Evolutionary conservation across 352 stramenopile species (phyloP).

Genomic region (Phytophthora pini): DNA sequence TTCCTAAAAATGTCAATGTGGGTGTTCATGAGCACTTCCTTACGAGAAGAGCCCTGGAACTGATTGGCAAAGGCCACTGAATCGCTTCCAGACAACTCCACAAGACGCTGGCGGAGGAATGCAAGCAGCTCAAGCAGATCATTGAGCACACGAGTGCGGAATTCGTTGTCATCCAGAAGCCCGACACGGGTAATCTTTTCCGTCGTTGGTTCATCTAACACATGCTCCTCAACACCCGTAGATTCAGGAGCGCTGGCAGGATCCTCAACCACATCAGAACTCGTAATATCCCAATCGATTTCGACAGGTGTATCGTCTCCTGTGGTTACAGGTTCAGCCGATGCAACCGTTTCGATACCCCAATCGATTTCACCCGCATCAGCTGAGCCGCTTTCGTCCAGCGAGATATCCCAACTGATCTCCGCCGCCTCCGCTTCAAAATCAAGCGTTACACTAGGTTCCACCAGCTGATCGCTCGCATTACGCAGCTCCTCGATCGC

Average conservation of each 20-base stretch:
- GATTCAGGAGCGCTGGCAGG: conserved; percentile 7
- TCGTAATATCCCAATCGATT: conserved; percentile 85
- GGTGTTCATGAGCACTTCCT: conserved; percentile 7
- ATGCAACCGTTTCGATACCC: conserved; percentile 59
- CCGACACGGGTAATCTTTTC: conserved; percentile 48
- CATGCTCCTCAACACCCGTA: conserved; percentile 13
- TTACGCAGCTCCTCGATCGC: conserved; percentile 58
- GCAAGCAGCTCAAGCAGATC: conserved; percentile 76
- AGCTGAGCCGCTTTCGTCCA: conserved; percentile 43
- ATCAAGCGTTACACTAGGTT: conserved; percentile 33
- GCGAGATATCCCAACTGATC: conserved; percentile 80
- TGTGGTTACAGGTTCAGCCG: conserved; percentile 22
- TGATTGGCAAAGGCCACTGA: conserved; percentile 78
- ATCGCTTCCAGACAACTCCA: conserved; percentile 51
- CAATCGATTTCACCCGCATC: conserved; percentile 63
- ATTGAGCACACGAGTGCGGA: conserved; percentile 69
- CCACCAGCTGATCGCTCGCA: conserved; percentile 46
- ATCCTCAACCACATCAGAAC: conserved; percentile 41
- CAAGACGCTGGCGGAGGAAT: conserved; percentile 65
- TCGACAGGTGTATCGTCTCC: conserved; percentile 49
- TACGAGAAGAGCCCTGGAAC: conserved; percentile 71
- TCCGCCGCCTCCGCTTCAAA: conserved; percentile 65
- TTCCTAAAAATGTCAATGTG: not conserved
- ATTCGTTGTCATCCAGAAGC: conserved; percentile 62
- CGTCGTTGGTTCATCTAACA: conserved; percentile 7